Evolutionary conservation across 2,329 filamentous ascomycete genomes (phyloP).

Genomic region (Colletotrichum viniferum): DNA sequence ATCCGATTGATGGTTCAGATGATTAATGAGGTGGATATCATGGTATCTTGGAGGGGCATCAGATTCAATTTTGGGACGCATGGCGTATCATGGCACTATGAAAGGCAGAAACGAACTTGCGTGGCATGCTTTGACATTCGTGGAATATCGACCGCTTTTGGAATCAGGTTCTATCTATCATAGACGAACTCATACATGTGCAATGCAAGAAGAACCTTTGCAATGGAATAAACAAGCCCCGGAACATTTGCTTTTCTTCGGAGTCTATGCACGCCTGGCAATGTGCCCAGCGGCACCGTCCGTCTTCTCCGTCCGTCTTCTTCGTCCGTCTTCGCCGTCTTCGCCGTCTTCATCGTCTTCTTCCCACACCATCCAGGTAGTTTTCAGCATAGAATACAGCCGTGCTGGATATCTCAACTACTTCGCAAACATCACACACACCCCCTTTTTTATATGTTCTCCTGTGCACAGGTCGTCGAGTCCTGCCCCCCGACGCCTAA

Average conservation of each 20-base stretch:
- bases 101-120: background rate
- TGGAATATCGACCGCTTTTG: slow-evolving; percentile 19
- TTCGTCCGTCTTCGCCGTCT: too few species aligned
- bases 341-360: background rate
- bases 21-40: background rate
- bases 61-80: background rate
- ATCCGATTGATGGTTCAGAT: slow-evolving; percentile 21
- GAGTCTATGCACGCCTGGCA: background rate
- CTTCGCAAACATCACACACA: background rate
- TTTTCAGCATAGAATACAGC: background rate
- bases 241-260: background rate
- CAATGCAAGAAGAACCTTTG: background rate
- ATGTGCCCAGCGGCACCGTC: background rate
- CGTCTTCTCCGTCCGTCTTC: too few species aligned
- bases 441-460: too few species aligned
- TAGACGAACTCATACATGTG: background rate
- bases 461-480: too few species aligned
- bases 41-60: background rate
- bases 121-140: slow-evolving; percentile 5
- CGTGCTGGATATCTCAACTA: background rate
- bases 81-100: background rate
- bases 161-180: slow-evolving; percentile 11
- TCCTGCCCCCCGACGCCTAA: too few species aligned
- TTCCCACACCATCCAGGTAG: background rate
- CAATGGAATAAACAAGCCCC: background rate